Evolutionary conservation across 1,284 basidiomycete species (phyloP).

Genomic region (Cutaneotrichosporon spelunceum): DNA sequence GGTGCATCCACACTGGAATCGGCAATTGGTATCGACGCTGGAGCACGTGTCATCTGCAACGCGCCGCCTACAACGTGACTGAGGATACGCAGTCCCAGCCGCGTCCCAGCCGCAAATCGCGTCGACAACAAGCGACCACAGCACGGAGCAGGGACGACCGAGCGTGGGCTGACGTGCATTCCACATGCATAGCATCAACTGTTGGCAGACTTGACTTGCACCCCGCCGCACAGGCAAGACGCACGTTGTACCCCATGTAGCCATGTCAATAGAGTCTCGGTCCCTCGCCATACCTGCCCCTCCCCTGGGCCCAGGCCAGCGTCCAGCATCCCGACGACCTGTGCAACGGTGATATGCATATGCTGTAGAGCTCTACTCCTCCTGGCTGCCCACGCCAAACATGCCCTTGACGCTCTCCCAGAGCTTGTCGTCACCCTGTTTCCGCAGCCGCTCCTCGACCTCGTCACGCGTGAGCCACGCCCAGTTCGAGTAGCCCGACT

Average conservation of each 20-base stretch:
- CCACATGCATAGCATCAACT: background rate
- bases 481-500: conserved; percentile 30
- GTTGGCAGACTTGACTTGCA: background rate
- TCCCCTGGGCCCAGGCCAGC: background rate
- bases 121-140: too few relatives aligned
- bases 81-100: too few relatives aligned
- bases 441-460: conserved; percentile 35
- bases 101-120: too few relatives aligned
- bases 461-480: conserved; percentile 47
- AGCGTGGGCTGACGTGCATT: background rate
- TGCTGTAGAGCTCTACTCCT: conserved; percentile 19
- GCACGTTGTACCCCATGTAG: background rate
- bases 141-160: background rate
- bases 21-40: too few relatives aligned
- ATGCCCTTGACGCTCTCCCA: conserved; percentile 45
- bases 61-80: too few relatives aligned
- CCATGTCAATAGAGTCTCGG: background rate
- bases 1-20: background rate
- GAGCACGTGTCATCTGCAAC: too few relatives aligned
- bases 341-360: conserved; percentile 22
- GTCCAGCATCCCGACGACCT: too few relatives aligned
- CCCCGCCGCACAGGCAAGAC: background rate
- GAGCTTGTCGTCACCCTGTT: conserved; percentile 39
- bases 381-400: conserved; percentile 32
- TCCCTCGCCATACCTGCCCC: background rate